These are phyloP conservation scores for Mrakia gelida DNA, from an alignment of 768 basidiomycete species.

Conservation along the genomic window DNA sequence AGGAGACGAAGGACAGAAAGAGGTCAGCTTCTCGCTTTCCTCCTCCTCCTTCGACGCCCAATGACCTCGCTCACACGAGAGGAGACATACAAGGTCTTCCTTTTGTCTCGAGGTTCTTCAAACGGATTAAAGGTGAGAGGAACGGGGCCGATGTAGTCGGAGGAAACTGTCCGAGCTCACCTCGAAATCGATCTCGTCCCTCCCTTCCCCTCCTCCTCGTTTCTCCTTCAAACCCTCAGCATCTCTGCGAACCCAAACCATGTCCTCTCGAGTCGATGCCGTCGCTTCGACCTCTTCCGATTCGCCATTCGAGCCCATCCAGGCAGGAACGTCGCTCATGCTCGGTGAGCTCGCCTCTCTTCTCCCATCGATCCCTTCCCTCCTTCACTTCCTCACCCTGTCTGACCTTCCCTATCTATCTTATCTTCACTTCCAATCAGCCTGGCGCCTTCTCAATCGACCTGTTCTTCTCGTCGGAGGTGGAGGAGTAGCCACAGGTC, in stretches of 20 bases:
- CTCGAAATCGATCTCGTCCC: not conserved
- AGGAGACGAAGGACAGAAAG: no score
- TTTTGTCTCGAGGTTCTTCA: no score
- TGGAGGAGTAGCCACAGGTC: slow-evolving; percentile 82
- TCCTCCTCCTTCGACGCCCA: no score
- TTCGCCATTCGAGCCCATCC: not conserved
- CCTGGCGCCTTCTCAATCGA: slow-evolving; percentile 84
- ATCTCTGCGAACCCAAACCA: not conserved
- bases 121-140: not conserved
- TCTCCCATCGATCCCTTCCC: not conserved
- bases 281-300: not conserved
- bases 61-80: no score
- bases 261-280: not conserved
- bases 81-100: no score
- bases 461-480: slow-evolving; percentile 88
- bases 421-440: slow-evolving; percentile 51
- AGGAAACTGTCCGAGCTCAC: no score
- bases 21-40: no score
- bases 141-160: not conserved
- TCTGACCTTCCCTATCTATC: not conserved
- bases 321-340: slow-evolving; percentile 8
- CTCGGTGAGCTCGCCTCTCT: not conserved
- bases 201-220: not conserved
- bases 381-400: not conserved
- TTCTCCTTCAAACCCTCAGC: not conserved